Evolutionary conservation across 257 asterid genomes (phyloP), one percentile per base, ranked within the genome.

Genomic region (Handroanthus guayacan): DNA sequence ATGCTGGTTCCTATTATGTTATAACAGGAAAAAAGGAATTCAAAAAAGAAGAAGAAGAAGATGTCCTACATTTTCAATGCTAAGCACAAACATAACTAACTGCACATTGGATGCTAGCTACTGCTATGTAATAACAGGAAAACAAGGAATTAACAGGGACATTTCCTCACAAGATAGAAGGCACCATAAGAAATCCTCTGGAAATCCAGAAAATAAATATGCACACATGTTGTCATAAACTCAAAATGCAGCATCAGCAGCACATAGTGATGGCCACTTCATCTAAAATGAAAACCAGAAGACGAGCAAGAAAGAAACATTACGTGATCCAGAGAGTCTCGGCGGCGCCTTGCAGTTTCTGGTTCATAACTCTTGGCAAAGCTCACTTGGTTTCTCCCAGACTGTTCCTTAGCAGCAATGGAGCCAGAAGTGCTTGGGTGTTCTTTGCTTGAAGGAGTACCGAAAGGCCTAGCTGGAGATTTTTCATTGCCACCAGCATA

Each of bases 281-380:
- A 50, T 67, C 38, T 8, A 16, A 74, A 62, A 39, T 5, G 44
- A 55, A 61, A 39, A 55, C 74, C 47, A 65, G 50, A 10, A 68
- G 47, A 72, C 36, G 13, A 69, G 55, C 58, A 56, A 60, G 76
- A 60, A 79, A 61, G 83, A 80, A 75, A 31, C 34, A 63, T 88
- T 88, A 92, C 99, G 72, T 66, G 89, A 80, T 91, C 95, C 84
- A 95, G 82, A 52, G 99, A 91, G 73, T 90, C 95, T 31, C 91
- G 89, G 18, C 84, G 90, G 78, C 96, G 90, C 82, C 98, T 88
- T 73, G 90, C 93, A 66, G 93, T 89, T 87, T 93, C 94, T 56
- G 93, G 87, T 81, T 90, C 97, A 77, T 74, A 69, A 77, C 75
- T 84, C 87, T 84, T 87, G 77, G 75, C 69, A 73, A 77, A 81